Evolutionary conservation across 2,329 filamentous ascomycete genomes (phyloP).

Genomic region (Pseudogymnoascus sp.): DNA sequence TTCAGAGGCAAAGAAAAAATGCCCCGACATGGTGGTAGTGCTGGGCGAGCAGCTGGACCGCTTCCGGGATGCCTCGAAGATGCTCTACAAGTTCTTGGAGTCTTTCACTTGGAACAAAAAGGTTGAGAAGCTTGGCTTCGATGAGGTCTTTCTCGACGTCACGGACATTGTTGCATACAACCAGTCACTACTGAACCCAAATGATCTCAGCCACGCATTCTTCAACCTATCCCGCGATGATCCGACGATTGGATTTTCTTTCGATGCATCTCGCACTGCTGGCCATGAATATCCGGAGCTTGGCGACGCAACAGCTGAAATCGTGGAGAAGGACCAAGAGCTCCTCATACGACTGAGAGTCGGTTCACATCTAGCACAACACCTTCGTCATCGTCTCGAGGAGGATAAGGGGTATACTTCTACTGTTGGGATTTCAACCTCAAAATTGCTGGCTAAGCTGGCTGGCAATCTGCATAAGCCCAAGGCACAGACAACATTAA

Average conservation of each 20-base stretch:
- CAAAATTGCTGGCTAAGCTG: conserved; percentile 79
- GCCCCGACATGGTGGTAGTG: conserved; percentile 77
- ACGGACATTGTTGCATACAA: conserved; percentile 85
- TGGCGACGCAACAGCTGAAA: not conserved
- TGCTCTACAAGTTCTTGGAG: conserved; percentile 64
- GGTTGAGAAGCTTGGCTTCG: conserved; percentile 78
- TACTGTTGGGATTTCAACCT: conserved; percentile 80
- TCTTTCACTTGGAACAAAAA: conserved; percentile 68
- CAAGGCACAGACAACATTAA: conserved; percentile 73
- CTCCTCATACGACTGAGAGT: conserved; percentile 52
- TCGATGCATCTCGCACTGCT: conserved; percentile 60
- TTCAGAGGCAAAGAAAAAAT: conserved; percentile 67
- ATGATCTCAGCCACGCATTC: conserved; percentile 60
- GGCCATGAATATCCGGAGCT: conserved; percentile 39
- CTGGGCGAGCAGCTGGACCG: conserved; percentile 78
- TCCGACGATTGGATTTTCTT: conserved; percentile 71
- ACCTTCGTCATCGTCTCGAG: conserved; percentile 66
- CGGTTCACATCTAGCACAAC: conserved; percentile 70
- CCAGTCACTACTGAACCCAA: conserved; percentile 56
- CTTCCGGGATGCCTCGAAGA: conserved; percentile 81
- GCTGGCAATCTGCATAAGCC: conserved; percentile 81
- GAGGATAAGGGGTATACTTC: conserved; percentile 74
- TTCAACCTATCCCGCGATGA: conserved; percentile 68
- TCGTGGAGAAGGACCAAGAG: conserved; percentile 12
- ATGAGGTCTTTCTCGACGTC: conserved; percentile 69